Evolutionary conservation across 2,329 filamentous ascomycete species (phyloP).

Genomic region (Colletotrichum abscissum): DNA sequence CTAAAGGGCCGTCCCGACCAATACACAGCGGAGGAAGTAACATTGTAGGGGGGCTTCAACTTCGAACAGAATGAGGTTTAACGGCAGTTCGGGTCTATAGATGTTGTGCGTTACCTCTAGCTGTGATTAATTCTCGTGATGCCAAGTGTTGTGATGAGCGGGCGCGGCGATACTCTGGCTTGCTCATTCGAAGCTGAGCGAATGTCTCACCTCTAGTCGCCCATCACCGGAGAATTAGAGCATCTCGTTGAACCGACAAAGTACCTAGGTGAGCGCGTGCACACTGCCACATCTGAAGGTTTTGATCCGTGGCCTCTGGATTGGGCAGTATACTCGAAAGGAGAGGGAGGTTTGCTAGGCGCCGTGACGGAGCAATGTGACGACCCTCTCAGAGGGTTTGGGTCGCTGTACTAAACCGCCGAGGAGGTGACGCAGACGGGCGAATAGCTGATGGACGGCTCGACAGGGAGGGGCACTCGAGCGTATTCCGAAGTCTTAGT

Average conservation of each 20-base stretch:
- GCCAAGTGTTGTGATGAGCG: constrained; percentile 1
- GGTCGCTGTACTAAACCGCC: constrained; percentile 5
- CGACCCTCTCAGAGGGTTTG: constrained; percentile 17
- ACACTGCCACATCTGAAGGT: not conserved
- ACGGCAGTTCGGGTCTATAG: not conserved
- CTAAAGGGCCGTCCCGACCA: constrained; percentile 17
- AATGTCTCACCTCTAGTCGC: not conserved
- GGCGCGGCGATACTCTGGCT: not conserved
- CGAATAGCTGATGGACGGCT: constrained; percentile 7
- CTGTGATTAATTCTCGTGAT: not conserved
- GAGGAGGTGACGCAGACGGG: not conserved
- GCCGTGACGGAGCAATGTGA: constrained; percentile 21
- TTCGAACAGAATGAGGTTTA: constrained; percentile 1
- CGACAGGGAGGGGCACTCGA: constrained; percentile 11
- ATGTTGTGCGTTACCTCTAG: not conserved
- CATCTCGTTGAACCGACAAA: not conserved
- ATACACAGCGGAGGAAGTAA: not conserved
- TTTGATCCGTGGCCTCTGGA: constrained; percentile 3
- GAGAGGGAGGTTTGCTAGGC: constrained; percentile 8
- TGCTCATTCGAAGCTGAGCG: not conserved
- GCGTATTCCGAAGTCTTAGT: constrained; percentile 18
- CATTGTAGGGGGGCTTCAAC: not conserved
- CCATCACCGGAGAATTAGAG: not conserved
- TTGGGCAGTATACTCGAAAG: constrained; percentile 22
- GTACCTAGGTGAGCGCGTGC: not conserved